phyloP scores from a whole-genome alignment of 371 early-diverging fungal genomes.

The Mucor lusitanicus region DNA sequence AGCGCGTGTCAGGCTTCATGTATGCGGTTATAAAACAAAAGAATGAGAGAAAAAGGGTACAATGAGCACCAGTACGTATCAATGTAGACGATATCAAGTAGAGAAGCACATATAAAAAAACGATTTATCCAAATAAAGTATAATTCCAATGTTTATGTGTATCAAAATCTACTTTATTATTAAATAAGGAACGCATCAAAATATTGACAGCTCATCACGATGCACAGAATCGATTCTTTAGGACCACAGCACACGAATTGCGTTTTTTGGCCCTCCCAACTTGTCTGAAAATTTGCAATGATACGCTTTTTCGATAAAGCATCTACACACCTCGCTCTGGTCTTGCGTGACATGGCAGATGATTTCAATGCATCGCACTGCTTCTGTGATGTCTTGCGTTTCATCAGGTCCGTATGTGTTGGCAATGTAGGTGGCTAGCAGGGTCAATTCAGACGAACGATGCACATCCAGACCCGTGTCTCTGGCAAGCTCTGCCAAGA shows the following conservation, averaged over 20 bases:
- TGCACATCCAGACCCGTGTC: slow-evolving; percentile 19
- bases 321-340: slow-evolving; percentile 12
- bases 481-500: slow-evolving; percentile 27
- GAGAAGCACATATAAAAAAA: neutral
- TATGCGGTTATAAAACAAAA: neutral
- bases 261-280: slow-evolving; percentile 35
- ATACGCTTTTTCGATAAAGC: slow-evolving; percentile 21
- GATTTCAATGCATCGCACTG: slow-evolving; percentile 30
- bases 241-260: slow-evolving; percentile 30
- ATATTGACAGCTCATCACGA: neutral
- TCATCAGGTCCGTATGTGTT: slow-evolving; percentile 10
- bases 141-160: neutral
- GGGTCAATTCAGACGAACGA: slow-evolving; percentile 1
- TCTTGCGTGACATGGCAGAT: slow-evolving; percentile 7
- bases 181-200: neutral
- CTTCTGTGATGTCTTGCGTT: slow-evolving; percentile 36
- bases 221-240: neutral
- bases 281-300: slow-evolving; percentile 24
- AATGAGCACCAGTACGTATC: neutral
- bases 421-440: slow-evolving; percentile 28
- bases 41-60: neutral
- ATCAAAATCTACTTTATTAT: neutral
- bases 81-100: neutral
- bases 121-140: neutral
- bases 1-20: neutral